Evolutionary conservation across 768 basidiomycete species (phyloP).

Genomic region (Boletus coccyginus): DNA sequence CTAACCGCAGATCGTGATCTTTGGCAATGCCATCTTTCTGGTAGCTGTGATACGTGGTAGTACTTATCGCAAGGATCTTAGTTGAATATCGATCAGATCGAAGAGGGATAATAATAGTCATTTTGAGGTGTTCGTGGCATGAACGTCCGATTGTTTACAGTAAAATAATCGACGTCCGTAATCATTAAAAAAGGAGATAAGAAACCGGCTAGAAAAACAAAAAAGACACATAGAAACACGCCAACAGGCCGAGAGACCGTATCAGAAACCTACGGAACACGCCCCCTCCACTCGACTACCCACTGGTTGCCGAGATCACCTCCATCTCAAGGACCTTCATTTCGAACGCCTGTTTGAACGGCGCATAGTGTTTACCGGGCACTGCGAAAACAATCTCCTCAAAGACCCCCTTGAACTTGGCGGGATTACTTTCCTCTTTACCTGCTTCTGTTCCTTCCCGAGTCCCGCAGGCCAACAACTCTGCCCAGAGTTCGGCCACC

Average conservation of each 20-base stretch:
- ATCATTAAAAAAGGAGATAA: neutral
- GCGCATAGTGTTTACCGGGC: constrained; percentile 33
- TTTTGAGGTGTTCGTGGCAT: no score
- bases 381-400: constrained; percentile 44
- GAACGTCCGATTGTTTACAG: no score
- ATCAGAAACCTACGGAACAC: neutral
- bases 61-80: neutral
- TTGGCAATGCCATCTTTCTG: constrained; percentile 13
- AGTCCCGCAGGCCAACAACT: constrained; percentile 39
- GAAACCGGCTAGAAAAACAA: neutral
- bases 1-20: constrained; percentile 32
- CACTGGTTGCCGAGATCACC: constrained; percentile 28
- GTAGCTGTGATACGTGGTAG: neutral
- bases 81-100: neutral
- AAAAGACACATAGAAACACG: neutral
- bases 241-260: neutral
- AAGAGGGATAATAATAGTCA: neutral
- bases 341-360: constrained; percentile 41
- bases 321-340: constrained; percentile 38
- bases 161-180: neutral
- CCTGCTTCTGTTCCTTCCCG: constrained; percentile 19
- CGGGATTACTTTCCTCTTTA: constrained; percentile 17
- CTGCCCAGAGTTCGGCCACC: constrained; percentile 46
- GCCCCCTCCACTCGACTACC: constrained; percentile 8
- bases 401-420: constrained; percentile 40